These are phyloP conservation scores for Alloteropsis angusta DNA, from an alignment of 202 grass and related monocot genomes.

Conservation along the genomic window DNA sequence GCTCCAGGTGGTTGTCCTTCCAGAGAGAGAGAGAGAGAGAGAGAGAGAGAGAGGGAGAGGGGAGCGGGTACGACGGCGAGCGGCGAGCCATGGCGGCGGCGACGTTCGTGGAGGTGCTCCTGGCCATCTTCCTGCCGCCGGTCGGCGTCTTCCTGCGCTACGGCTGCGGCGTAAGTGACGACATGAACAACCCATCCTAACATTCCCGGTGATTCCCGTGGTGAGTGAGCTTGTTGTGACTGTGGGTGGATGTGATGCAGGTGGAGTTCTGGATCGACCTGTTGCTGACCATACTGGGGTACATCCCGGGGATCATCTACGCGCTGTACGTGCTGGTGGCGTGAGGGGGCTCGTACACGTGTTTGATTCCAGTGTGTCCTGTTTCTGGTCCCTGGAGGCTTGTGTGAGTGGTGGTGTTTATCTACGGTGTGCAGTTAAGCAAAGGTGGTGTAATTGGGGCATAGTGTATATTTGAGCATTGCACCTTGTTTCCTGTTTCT, in stretches of 20 bases:
- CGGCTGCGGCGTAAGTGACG: conserved; percentile 57
- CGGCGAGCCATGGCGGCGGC: conserved; percentile 53
- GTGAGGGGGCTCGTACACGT: conserved; percentile 14
- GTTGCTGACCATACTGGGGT: conserved; percentile 65
- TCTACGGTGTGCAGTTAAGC: not conserved
- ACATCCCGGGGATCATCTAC: conserved; percentile 83
- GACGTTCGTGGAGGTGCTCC: conserved; percentile 73
- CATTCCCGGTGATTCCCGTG: too few relatives aligned
- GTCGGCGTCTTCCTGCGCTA: conserved; percentile 92
- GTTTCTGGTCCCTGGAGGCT: not conserved
- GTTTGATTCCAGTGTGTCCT: not conserved
- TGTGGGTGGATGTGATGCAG: conserved; percentile 13
- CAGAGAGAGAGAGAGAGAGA: too few relatives aligned
- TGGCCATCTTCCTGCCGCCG: conserved; percentile 84
- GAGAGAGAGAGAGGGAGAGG: not conserved
- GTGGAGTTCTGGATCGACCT: conserved; percentile 73
- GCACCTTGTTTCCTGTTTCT: not conserved
- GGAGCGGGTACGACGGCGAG: not conserved
- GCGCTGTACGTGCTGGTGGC: conserved; percentile 66
- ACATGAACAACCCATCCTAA: too few relatives aligned
- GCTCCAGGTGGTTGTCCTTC: not conserved
- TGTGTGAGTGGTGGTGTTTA: not conserved
- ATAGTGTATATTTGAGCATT: not conserved
- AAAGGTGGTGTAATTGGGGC: not conserved
- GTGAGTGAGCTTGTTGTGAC: not conserved